These are phyloP conservation scores for Paraphoma sp. DNA, from an alignment of 2,329 filamentous ascomycete genomes.

Conservation along the genomic window DNA sequence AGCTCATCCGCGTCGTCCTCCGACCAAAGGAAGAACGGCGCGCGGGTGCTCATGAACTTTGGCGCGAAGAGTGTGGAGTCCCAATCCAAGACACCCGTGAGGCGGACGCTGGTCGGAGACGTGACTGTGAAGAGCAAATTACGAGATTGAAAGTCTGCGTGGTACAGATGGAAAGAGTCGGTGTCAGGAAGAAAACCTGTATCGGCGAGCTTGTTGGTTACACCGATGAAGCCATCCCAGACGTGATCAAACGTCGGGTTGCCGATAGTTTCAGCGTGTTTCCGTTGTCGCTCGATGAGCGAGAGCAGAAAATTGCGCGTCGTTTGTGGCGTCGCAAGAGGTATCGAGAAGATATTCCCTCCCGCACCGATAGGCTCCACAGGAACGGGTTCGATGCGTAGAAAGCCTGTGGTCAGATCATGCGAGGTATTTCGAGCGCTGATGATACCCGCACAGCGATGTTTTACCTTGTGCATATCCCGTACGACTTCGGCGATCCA, in stretches of 20 bases:
- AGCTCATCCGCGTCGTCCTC: not conserved
- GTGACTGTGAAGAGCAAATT: not conserved
- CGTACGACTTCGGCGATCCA: constrained; percentile 2
- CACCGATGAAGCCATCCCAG: not conserved
- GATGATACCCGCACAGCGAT: not conserved
- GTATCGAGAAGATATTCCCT: not conserved
- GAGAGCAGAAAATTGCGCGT: constrained; percentile 2
- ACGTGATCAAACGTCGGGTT: not conserved
- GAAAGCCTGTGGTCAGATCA: not conserved
- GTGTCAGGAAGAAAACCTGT: not conserved
- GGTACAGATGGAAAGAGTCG: not conserved
- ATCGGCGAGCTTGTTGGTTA: not conserved
- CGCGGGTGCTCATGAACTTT: not conserved
- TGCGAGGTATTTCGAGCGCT: not conserved
- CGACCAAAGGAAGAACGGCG: constrained; percentile 3
- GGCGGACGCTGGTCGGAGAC: not conserved
- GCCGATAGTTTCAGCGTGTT: not conserved
- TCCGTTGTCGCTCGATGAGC: not conserved
- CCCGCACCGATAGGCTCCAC: not conserved
- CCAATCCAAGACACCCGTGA: not conserved
- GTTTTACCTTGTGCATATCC: not conserved
- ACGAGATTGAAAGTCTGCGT: constrained; percentile 1
- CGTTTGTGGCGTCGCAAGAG: constrained; percentile 1
- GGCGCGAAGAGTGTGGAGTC: constrained; percentile 2
- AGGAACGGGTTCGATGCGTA: not conserved